These are phyloP conservation scores for Termitomyces sp. DNA, from an alignment of 768 basidiomycete species.

Conservation along the genomic window DNA sequence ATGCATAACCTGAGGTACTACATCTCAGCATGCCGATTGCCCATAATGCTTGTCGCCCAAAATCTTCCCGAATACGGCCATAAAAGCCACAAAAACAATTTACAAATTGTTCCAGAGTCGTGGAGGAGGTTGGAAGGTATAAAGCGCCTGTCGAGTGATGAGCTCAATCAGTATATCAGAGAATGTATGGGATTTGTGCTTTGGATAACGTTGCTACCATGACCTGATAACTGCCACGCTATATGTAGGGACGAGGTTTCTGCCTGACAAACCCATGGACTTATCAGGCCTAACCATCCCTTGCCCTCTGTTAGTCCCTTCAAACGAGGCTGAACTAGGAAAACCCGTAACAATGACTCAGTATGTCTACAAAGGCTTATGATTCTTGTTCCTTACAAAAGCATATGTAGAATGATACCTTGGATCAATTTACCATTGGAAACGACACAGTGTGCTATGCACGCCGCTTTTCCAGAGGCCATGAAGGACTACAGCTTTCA, in stretches of 20 bases:
- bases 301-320: slow-evolving; percentile 29
- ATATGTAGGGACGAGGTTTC: slow-evolving; percentile 31
- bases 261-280: background rate
- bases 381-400: background rate
- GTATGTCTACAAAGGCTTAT: slow-evolving; percentile 22
- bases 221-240: background rate
- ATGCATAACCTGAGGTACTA: slow-evolving; percentile 45
- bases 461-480: slow-evolving; percentile 40
- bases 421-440: slow-evolving; percentile 54
- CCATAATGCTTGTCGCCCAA: slow-evolving; percentile 32
- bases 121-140: slow-evolving; percentile 54
- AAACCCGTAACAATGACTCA: slow-evolving; percentile 38
- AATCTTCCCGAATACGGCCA: slow-evolving; percentile 34
- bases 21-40: slow-evolving; percentile 43
- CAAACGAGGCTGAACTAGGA: slow-evolving; percentile 25
- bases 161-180: slow-evolving; percentile 28
- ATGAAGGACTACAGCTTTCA: slow-evolving; percentile 35
- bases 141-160: slow-evolving; percentile 23
- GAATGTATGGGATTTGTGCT: slow-evolving; percentile 31
- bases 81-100: slow-evolving; percentile 42
- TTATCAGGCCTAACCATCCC: slow-evolving; percentile 38
- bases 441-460: slow-evolving; percentile 44
- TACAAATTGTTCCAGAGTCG: slow-evolving; percentile 40
- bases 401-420: slow-evolving; percentile 31
- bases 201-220: background rate